phyloP scores from a whole-genome alignment of 1,139 yeast species.

The Candida smagusa region DNA sequence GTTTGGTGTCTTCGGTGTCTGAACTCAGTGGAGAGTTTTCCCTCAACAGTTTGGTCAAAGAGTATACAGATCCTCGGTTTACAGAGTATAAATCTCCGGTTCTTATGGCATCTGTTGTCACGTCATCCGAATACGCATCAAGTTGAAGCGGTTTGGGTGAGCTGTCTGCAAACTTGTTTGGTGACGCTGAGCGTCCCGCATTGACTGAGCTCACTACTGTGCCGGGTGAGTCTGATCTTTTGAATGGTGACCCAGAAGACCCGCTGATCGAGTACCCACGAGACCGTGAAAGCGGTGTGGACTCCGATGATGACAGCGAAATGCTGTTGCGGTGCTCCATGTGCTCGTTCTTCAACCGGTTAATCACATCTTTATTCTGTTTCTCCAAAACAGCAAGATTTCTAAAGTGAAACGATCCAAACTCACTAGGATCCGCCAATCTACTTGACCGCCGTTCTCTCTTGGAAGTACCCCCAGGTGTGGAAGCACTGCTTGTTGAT shows the following conservation, averaged over 20 bases:
- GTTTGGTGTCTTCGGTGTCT: slow-evolving; percentile 61
- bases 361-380: slow-evolving; percentile 91
- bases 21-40: slow-evolving; percentile 64
- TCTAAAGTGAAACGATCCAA: slow-evolving; percentile 90
- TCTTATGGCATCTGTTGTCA: slow-evolving; percentile 21
- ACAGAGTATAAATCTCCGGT: slow-evolving; percentile 9
- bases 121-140: slow-evolving; percentile 31
- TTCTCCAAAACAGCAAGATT: slow-evolving; percentile 87
- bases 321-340: slow-evolving; percentile 49
- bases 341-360: slow-evolving; percentile 81
- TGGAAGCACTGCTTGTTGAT: slow-evolving; percentile 3
- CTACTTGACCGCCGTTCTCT: slow-evolving; percentile 66
- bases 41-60: slow-evolving; percentile 34
- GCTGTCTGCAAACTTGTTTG: slow-evolving; percentile 13
- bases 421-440: slow-evolving; percentile 72
- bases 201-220: slow-evolving; percentile 7
- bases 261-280: slow-evolving; percentile 37
- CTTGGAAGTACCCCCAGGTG: slow-evolving; percentile 24
- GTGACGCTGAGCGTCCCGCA: slow-evolving; percentile 28
- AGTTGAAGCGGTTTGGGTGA: slow-evolving; percentile 26
- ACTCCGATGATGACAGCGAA: slow-evolving; percentile 44
- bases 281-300: slow-evolving; percentile 33
- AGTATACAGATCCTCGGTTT: slow-evolving; percentile 28
- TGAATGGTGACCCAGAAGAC: slow-evolving; percentile 30
- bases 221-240: slow-evolving; percentile 30